Evolutionary conservation across 1,284 basidiomycete genomes (phyloP).

Genomic region (Lentinula novae-zelandiae): DNA sequence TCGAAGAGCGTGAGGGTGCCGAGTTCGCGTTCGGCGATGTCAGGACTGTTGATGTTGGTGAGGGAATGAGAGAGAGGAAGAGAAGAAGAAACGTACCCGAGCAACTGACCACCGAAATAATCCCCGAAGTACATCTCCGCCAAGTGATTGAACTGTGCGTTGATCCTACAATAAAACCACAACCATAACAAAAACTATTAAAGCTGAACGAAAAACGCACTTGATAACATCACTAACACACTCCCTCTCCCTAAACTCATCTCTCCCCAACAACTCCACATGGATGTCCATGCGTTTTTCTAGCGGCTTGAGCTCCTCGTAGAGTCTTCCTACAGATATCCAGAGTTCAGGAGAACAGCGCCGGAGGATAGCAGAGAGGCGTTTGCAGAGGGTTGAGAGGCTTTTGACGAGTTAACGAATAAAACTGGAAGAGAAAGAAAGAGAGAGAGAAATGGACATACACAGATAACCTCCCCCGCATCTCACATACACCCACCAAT

Average conservation of each 20-base stretch:
- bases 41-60: constrained; percentile 54
- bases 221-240: constrained; percentile 87
- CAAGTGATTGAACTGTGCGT: constrained; percentile 89
- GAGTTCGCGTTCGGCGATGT: constrained; percentile 86
- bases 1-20: constrained; percentile 80
- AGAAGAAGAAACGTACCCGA: background rate
- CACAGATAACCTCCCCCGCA: constrained; percentile 37
- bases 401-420: constrained; percentile 30
- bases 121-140: constrained; percentile 81
- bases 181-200: no score
- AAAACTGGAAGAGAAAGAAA: background rate
- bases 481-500: constrained; percentile 87
- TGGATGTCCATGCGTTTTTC: constrained; percentile 93
- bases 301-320: constrained; percentile 80
- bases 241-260: constrained; percentile 91
- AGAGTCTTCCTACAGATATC: constrained; percentile 80
- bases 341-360: constrained; percentile 81
- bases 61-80: background rate
- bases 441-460: background rate
- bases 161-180: no score
- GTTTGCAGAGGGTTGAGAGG: constrained; percentile 80
- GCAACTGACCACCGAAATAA: background rate
- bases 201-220: constrained; percentile 39
- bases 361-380: constrained; percentile 79
- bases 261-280: constrained; percentile 76